Percentiles rank a stretch among this genome's conserved stretches.
These are phyloP conservation scores for Bombardia bombarda DNA, from an alignment of 495 filamentous ascomycete genomes.

Conservation along the genomic window DNA sequence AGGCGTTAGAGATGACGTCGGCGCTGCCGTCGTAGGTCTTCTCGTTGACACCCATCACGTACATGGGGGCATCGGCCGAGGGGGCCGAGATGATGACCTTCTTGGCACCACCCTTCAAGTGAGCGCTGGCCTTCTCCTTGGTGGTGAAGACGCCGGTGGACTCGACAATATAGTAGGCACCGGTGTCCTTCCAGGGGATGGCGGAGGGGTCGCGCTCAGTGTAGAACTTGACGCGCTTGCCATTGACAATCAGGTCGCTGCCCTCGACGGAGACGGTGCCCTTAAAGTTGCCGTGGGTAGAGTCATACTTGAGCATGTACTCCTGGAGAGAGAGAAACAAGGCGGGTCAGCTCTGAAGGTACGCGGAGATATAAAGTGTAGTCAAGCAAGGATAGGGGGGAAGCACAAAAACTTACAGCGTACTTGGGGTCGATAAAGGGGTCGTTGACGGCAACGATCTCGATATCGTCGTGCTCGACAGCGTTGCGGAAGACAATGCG, in stretches of 20 bases:
- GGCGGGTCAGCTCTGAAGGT: slow-evolving; percentile 13
- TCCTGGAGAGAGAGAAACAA: slow-evolving; percentile 43
- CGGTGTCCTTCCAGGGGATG: slow-evolving; percentile 87
- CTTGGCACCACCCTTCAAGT: slow-evolving; percentile 98
- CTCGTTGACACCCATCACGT: slow-evolving; percentile 99
- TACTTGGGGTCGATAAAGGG: slow-evolving; percentile 98
- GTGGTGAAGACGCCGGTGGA: slow-evolving; percentile 99
- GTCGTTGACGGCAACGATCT: slow-evolving; percentile 96
- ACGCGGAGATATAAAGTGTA: too few species aligned
- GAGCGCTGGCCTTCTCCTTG: slow-evolving; percentile 85
- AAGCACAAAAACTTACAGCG: slow-evolving; percentile 60
- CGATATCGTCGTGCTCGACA: slow-evolving; percentile 72
- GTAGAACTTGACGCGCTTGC: slow-evolving; percentile 96
- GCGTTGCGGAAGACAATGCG: slow-evolving; percentile 78
- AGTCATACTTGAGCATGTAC: slow-evolving; percentile 99
- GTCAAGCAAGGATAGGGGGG: neutral
- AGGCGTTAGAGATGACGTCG: slow-evolving; percentile 95
- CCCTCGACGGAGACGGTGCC: slow-evolving; percentile 69
- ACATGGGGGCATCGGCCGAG: slow-evolving; percentile 98
- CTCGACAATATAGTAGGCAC: slow-evolving; percentile 94
- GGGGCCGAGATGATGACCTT: slow-evolving; percentile 99
- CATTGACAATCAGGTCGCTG: slow-evolving; percentile 78
- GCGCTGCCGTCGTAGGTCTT: slow-evolving; percentile 81
- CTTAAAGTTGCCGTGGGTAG: slow-evolving; percentile 94
- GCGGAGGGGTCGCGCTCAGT: slow-evolving; percentile 79